These are phyloP conservation scores for Mycosphaerelloides madeirae DNA, from an alignment of 2,329 filamentous ascomycete species.

Conservation along the genomic window DNA sequence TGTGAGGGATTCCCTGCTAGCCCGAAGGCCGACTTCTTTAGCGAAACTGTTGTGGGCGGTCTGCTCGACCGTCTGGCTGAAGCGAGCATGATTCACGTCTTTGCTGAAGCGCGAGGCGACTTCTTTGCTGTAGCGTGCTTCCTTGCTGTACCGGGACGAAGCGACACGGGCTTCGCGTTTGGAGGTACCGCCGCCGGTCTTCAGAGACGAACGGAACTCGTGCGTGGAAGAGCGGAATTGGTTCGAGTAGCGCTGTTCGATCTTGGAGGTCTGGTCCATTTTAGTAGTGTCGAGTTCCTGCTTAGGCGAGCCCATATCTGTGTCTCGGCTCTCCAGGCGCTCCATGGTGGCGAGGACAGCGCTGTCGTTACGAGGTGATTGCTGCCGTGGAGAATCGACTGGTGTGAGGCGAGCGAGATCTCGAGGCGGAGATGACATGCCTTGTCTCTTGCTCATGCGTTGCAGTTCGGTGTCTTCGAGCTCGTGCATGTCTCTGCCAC, in stretches of 20 bases:
- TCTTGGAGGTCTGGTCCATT: background rate
- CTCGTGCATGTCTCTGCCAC: conserved; percentile 2
- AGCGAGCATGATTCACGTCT: background rate
- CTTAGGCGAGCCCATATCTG: background rate
- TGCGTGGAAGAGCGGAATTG: background rate
- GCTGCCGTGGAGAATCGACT: background rate
- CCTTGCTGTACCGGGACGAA: conserved; percentile 2
- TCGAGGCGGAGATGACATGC: background rate
- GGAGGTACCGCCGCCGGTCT: background rate
- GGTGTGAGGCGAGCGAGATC: background rate
- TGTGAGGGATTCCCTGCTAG: background rate
- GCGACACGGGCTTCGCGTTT: background rate
- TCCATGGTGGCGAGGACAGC: background rate
- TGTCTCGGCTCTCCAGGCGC: background rate
- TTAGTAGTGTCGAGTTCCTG: conserved; percentile 5
- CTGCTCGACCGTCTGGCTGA: conserved; percentile 4
- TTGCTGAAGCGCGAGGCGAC: background rate
- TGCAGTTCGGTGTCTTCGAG: conserved; percentile 2
- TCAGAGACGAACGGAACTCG: background rate
- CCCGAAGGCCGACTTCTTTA: background rate
- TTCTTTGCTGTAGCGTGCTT: background rate
- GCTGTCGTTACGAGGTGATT: background rate
- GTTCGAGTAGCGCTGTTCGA: conserved; percentile 1
- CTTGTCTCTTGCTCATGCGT: background rate
- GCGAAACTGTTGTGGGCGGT: background rate